Evolutionary conservation across 2,329 filamentous ascomycete genomes (phyloP).

Genomic region (Alternaria sp.): DNA sequence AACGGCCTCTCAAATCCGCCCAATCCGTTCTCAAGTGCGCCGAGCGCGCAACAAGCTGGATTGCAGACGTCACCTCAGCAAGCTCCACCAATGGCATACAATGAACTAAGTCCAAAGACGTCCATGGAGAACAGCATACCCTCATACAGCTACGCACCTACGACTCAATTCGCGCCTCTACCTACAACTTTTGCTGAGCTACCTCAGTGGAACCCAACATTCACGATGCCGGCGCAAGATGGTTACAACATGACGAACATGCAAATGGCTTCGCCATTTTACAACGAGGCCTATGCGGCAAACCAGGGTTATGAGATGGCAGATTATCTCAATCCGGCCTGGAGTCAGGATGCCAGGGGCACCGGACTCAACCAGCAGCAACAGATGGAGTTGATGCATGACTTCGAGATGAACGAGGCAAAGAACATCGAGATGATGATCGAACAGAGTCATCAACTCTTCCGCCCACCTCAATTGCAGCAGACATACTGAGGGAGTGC

Average conservation of each 20-base stretch:
- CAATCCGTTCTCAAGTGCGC: slow-evolving; percentile 31
- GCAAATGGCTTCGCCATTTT: slow-evolving; percentile 37
- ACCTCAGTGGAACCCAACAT: slow-evolving; percentile 49
- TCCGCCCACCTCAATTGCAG: slow-evolving; percentile 41
- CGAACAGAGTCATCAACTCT: slow-evolving; percentile 51
- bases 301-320: slow-evolving; percentile 49
- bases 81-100: slow-evolving; percentile 29
- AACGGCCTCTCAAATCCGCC: slow-evolving; percentile 27
- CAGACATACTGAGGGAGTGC: slow-evolving; percentile 37
- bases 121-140: slow-evolving; percentile 41
- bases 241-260: slow-evolving; percentile 35
- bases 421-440: slow-evolving; percentile 54
- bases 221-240: slow-evolving; percentile 46
- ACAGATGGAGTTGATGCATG: slow-evolving; percentile 83
- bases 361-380: slow-evolving; percentile 76
- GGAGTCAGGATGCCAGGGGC: slow-evolving; percentile 56
- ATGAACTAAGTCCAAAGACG: slow-evolving; percentile 43
- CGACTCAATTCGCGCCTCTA: slow-evolving; percentile 43
- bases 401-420: slow-evolving; percentile 68
- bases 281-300: slow-evolving; percentile 47
- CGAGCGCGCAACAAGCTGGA: slow-evolving; percentile 30
- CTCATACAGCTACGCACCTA: slow-evolving; percentile 40
- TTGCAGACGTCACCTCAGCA: slow-evolving; percentile 42
- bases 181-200: slow-evolving; percentile 50
- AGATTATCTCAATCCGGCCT: slow-evolving; percentile 65